These are phyloP conservation scores for Acanthamoeba healyi DNA, from an alignment of 208 protist genomes.

Conservation along the genomic window DNA sequence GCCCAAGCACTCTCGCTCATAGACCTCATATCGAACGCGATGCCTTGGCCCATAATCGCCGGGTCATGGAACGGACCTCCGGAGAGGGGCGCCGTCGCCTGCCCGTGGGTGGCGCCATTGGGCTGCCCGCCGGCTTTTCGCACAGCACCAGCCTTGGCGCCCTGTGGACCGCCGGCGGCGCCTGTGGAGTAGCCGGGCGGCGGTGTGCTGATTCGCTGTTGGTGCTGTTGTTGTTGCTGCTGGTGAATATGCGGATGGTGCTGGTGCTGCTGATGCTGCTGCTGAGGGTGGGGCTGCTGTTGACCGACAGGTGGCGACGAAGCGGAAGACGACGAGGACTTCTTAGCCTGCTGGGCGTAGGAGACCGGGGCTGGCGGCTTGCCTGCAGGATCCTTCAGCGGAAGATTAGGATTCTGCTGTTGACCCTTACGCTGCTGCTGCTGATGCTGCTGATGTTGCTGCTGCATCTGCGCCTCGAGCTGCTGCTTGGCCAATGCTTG, in stretches of 20 bases:
- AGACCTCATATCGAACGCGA: not conserved
- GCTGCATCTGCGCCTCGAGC: not conserved
- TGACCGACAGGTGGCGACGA: not conserved
- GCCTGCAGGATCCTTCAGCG: not conserved
- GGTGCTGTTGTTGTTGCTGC: no score
- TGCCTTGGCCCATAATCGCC: constrained; percentile 49
- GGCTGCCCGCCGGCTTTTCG: no score
- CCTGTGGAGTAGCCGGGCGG: no score
- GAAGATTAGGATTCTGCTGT: not conserved
- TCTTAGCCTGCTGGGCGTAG: constrained; percentile 23
- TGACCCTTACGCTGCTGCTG: not conserved
- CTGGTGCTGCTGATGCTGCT: no score
- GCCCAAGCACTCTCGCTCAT: constrained; percentile 2
- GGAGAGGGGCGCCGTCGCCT: not conserved
- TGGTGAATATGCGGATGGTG: no score
- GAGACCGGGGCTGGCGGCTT: not conserved
- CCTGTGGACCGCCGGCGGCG: not conserved
- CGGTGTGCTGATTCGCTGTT: no score
- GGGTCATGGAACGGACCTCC: constrained; percentile 5
- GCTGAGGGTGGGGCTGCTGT: no score
- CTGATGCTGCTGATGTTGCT: not conserved
- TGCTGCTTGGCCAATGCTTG: not conserved
- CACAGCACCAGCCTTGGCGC: not conserved
- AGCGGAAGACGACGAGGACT: not conserved
- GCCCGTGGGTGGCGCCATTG: not conserved